A percentile compares a stretch with the other conserved stretches of the same genome.
Evolutionary conservation across 164 flowering plant species (phyloP).

Genomic region (Echeveria elegans): DNA sequence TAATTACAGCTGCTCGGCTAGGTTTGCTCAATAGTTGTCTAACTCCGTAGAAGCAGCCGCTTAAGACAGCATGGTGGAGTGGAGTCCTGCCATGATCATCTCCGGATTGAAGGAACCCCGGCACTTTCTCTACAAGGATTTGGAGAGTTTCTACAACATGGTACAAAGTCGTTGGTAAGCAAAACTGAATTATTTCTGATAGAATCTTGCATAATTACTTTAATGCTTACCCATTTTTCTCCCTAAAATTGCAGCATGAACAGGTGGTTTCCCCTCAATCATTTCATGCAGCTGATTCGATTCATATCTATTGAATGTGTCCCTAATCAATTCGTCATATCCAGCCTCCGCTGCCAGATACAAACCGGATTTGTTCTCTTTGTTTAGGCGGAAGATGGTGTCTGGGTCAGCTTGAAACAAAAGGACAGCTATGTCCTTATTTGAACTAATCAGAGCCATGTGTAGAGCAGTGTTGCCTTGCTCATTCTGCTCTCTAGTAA

Average conservation of each 20-base stretch:
- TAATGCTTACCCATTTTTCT: conserved; percentile 1
- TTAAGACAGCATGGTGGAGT: conserved; percentile 18
- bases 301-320: background rate
- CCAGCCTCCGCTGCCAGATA: conserved; percentile 14
- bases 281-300: background rate
- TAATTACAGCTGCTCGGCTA: background rate
- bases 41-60: conserved; percentile 7
- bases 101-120: background rate
- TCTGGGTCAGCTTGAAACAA: conserved; percentile 6
- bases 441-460: conserved; percentile 7
- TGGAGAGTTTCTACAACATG: background rate
- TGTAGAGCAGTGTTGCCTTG: conserved; percentile 16
- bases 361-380: conserved; percentile 11
- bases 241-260: conserved; percentile 8
- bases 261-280: conserved; percentile 5
- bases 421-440: background rate
- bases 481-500: conserved; percentile 3
- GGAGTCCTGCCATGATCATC: conserved; percentile 13
- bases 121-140: conserved; percentile 2
- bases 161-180: background rate
- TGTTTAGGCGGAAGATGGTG: conserved; percentile 5
- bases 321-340: background rate
- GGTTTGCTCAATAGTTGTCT: background rate
- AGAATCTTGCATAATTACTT: background rate
- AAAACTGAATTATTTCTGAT: background rate